Percentiles rank a stretch among this genome's conserved stretches.
These are phyloP conservation scores for Sarocladium oryzae DNA, from an alignment of 2,329 filamentous ascomycete species.

Conservation along the genomic window DNA sequence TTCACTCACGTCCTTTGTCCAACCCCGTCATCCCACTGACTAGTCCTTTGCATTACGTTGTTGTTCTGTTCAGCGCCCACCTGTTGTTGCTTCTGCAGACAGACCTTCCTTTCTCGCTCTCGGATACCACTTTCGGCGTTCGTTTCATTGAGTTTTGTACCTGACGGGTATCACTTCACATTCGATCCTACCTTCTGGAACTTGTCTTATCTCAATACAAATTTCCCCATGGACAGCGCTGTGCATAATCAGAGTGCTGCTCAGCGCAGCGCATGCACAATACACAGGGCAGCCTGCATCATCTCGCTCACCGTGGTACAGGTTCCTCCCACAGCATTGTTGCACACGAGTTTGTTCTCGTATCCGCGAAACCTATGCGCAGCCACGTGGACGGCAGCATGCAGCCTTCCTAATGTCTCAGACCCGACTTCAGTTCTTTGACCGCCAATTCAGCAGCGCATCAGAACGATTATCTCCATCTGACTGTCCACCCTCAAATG, in stretches of 20 bases:
- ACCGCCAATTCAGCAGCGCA: not conserved
- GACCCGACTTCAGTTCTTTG: too few species aligned
- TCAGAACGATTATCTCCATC: too few species aligned
- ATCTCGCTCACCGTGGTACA: not conserved
- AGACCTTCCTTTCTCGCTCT: not conserved
- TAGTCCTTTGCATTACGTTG: not conserved
- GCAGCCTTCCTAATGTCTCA: not conserved
- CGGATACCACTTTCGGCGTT: not conserved
- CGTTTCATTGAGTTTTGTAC: not conserved
- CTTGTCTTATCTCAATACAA: too few species aligned
- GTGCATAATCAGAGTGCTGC: too few species aligned
- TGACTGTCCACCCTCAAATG: too few species aligned
- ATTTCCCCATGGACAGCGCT: not conserved
- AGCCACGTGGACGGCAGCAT: not conserved
- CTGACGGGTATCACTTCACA: not conserved
- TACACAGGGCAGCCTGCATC: conserved; percentile 1
- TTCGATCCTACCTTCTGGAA: not conserved
- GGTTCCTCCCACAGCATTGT: not conserved
- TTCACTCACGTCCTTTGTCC: not conserved
- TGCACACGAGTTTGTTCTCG: not conserved
- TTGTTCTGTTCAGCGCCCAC: not conserved
- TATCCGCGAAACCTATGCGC: not conserved
- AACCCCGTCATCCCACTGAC: not conserved
- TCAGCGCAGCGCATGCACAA: not conserved
- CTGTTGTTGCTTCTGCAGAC: not conserved